A percentile compares a stretch with the other conserved stretches of the same genome.
phyloP scores from a whole-genome alignment of 2,329 filamentous ascomycete genomes.

The Trichophyton mentagrophytes region DNA sequence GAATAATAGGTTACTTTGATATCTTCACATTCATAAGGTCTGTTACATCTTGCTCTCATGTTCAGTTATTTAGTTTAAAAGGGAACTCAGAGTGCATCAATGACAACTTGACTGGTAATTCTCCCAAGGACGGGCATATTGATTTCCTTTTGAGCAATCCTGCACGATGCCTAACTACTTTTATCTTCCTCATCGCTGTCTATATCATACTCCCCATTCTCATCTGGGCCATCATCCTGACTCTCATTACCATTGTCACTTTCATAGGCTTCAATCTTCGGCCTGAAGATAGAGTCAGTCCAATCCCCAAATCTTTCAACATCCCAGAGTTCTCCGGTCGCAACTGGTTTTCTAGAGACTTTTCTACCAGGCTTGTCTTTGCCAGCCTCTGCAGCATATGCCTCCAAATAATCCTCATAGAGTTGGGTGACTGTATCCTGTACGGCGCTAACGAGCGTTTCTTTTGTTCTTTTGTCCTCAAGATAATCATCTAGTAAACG shows the following conservation, averaged over 20 bases:
- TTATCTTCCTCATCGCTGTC: conserved; percentile 1
- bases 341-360: conserved; percentile 37
- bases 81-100: too few relatives aligned
- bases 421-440: conserved; percentile 49
- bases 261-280: conserved; percentile 32
- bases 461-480: conserved; percentile 50
- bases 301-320: conserved; percentile 52
- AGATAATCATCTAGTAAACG: conserved; percentile 49
- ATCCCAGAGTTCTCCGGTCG: conserved; percentile 52
- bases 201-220: conserved; percentile 17
- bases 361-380: conserved; percentile 13
- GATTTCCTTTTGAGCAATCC: not conserved
- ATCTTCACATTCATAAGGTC: too few relatives aligned
- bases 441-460: conserved; percentile 54
- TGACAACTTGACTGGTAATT: too few relatives aligned
- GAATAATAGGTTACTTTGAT: too few relatives aligned
- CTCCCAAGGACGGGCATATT: too few relatives aligned
- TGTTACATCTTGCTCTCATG: too few relatives aligned
- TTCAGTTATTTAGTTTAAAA: too few relatives aligned
- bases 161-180: not conserved
- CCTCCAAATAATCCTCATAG: conserved; percentile 54
- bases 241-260: conserved; percentile 2
- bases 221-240: conserved; percentile 14
- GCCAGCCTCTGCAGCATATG: conserved; percentile 30
- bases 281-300: conserved; percentile 47